Evolutionary conservation across 805 yeast species (phyloP).

Genomic region (Metschnikowia cubensis): DNA sequence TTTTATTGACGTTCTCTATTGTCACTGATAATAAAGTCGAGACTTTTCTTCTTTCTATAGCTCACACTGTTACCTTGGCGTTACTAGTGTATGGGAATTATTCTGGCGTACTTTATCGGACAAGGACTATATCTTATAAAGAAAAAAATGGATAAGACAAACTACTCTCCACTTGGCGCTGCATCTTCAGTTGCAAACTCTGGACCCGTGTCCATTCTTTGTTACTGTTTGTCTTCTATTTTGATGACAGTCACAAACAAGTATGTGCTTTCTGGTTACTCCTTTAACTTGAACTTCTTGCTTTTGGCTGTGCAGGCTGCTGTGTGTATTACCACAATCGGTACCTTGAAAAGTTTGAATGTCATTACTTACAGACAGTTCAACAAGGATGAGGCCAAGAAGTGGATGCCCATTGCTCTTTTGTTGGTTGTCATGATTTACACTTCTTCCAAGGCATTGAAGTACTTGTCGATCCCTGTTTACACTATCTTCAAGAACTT

Average conservation of each 20-base stretch:
- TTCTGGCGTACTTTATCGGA: slow-evolving; percentile 36
- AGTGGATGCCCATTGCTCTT: slow-evolving; percentile 93
- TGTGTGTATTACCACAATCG: slow-evolving; percentile 75
- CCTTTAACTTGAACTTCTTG: slow-evolving; percentile 79
- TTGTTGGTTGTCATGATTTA: slow-evolving; percentile 90
- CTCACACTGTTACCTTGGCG: background rate
- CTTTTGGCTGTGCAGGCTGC: slow-evolving; percentile 83
- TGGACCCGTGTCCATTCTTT: slow-evolving; percentile 65
- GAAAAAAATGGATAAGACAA: slow-evolving; percentile 35
- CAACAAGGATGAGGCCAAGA: slow-evolving; percentile 83
- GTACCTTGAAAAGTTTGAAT: slow-evolving; percentile 66
- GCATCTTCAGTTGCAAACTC: slow-evolving; percentile 43
- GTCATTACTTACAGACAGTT: slow-evolving; percentile 83
- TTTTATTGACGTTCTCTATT: background rate
- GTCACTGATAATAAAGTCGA: background rate
- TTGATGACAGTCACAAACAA: slow-evolving; percentile 97
- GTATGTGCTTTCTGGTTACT: slow-evolving; percentile 75
- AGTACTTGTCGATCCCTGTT: slow-evolving; percentile 87
- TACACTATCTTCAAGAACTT: slow-evolving; percentile 97
- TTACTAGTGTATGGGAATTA: slow-evolving; percentile 34
- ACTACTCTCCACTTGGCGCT: slow-evolving; percentile 21
- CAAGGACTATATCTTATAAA: slow-evolving; percentile 32
- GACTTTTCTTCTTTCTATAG: background rate
- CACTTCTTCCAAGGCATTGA: slow-evolving; percentile 93
- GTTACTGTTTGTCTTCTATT: slow-evolving; percentile 91